A percentile compares a stretch with the other conserved stretches of the same genome.
Conservation (phyloP, 2,329 filamentous ascomycete species). For the Cadophora luteo-olivacea region DNA sequence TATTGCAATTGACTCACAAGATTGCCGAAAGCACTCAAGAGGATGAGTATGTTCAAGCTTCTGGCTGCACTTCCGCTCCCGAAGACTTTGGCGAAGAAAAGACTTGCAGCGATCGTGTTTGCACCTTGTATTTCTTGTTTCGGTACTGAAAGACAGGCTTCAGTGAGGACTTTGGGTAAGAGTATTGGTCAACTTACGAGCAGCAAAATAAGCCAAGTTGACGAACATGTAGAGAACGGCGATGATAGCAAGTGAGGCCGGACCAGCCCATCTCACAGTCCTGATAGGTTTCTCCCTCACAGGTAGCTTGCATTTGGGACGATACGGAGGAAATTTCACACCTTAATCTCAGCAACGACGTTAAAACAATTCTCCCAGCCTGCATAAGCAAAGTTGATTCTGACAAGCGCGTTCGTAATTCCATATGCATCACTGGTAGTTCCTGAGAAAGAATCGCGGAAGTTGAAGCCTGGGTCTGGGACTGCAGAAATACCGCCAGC, state of each 20-base stretch:
- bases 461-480: conserved; percentile 58
- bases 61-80: conserved; percentile 52
- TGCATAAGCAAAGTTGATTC: conserved; percentile 63
- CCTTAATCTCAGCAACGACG: conserved; percentile 65
- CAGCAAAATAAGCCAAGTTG: conserved; percentile 67
- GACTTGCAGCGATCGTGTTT: conserved; percentile 50
- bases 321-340: conserved; percentile 26
- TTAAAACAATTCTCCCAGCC: conserved; percentile 68
- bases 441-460: conserved; percentile 60
- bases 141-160: conserved; percentile 46
- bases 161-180: neutral
- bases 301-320: neutral
- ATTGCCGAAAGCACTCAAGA: conserved; percentile 55
- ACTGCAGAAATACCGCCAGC: conserved; percentile 58
- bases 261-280: conserved; percentile 57
- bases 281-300: conserved; percentile 51
- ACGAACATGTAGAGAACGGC: conserved; percentile 62
- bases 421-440: conserved; percentile 53
- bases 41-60: conserved; percentile 53
- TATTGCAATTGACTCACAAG: conserved; percentile 44
- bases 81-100: conserved; percentile 59
- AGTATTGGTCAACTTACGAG: conserved; percentile 34
- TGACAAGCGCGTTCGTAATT: conserved; percentile 64
- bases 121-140: conserved; percentile 60
- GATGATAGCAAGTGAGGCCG: conserved; percentile 57